Evolutionary conservation across 139 green algal genomes (phyloP), one percentile per base, ranked within the genome.

Genomic region (Haematococcus lacustris): DNA sequence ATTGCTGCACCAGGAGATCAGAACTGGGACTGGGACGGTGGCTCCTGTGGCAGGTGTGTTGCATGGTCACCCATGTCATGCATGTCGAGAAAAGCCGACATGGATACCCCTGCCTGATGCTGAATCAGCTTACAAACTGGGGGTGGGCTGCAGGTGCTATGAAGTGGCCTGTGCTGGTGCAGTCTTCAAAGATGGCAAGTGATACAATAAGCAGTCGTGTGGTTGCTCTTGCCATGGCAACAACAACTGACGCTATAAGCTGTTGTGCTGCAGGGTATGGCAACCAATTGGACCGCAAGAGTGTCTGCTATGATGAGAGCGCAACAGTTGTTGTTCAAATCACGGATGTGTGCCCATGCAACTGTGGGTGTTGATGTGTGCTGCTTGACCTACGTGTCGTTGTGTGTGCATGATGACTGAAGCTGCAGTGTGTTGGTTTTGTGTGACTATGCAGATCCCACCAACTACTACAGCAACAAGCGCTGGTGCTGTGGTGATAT

Each of bases 311-410:
- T 64, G 77, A 82, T 61, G 7, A 51, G n/a, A 9, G 26, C 23
- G 77, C 77, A 0, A 71, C 59, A 28, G 77, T 82, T 32, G 75
- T 80, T 39, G 72, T 86, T 30, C 83, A 71, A 28, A 65, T 86
- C 38, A 78, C 71, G 3, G 81, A 86, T 41, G 74, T 68, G 40
- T 86, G 81, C 73, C 78, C 78, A 23, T 82, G 77, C 77, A 23
- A 76, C 32, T 74, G 53, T 50, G 64, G 32, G 64, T 53, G 34
- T 5, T 65, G 57, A 17, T 65, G 57, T 37, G 25, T 65, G 57
- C 57, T 30, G 57, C 5, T 26, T 65, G 57, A 5, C 9, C 57
- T 30, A 26, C 57, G 5, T 65, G 57, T 30, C 9, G 23, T 33
- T 5, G 25, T 59, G 39, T n/a, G 57, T 33, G 28, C 57, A 23